These are phyloP conservation scores for Aureoboletus auriporus DNA, from an alignment of 768 basidiomycete genomes.

Conservation along the genomic window DNA sequence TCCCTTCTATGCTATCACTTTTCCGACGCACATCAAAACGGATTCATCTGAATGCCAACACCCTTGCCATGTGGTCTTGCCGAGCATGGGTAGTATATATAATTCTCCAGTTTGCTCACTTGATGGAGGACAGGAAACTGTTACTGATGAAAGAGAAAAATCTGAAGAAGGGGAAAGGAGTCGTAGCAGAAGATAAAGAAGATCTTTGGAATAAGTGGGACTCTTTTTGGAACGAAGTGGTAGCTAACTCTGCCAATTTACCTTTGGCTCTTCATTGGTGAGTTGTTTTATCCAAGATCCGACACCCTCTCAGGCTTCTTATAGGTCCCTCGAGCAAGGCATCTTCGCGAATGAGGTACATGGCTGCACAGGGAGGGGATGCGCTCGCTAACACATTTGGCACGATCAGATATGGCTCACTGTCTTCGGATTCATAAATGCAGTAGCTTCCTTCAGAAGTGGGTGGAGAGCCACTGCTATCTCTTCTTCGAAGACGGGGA, in stretches of 20 bases:
- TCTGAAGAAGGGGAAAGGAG: constrained; percentile 55
- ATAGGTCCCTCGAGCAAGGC: constrained; percentile 67
- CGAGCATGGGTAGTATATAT: constrained; percentile 83
- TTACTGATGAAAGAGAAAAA: constrained; percentile 51
- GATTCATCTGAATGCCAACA: constrained; percentile 42
- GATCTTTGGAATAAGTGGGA: constrained; percentile 60
- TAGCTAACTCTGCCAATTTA: constrained; percentile 72
- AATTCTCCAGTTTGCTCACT: constrained; percentile 69
- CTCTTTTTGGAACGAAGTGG: constrained; percentile 65
- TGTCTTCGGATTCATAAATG: constrained; percentile 45
- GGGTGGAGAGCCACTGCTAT: constrained; percentile 69
- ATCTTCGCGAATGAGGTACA: constrained; percentile 62
- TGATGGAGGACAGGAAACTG: constrained; percentile 63
- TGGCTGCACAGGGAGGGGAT: not conserved
- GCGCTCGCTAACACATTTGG: constrained; percentile 1
- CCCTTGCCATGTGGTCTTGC: constrained; percentile 64
- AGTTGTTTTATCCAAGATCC: constrained; percentile 12
- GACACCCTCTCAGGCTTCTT: constrained; percentile 1
- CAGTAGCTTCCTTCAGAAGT: constrained; percentile 56
- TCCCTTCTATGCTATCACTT: constrained; percentile 43
- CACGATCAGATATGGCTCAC: constrained; percentile 35
- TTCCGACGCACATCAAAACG: constrained; percentile 39
- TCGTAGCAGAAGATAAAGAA: constrained; percentile 47
- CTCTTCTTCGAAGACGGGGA: constrained; percentile 3
- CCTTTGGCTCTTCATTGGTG: constrained; percentile 86